Evolutionary conservation across 176 grass and related monocot species (phyloP).

Genomic region (Panicum miliaceum): DNA sequence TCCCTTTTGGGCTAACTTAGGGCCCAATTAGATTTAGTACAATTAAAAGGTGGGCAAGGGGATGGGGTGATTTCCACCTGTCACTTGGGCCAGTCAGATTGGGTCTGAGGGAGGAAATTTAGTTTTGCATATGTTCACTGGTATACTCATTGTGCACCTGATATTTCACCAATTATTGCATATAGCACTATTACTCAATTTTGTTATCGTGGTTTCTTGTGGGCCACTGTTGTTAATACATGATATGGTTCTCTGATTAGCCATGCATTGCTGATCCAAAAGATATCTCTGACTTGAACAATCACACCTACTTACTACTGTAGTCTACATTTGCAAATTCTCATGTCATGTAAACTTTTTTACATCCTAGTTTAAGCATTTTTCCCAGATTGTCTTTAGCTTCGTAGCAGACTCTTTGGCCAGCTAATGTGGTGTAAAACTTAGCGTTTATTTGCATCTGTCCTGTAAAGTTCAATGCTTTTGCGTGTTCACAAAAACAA

Average conservation of each 20-base stretch:
- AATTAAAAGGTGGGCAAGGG: not conserved
- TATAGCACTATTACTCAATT: not conserved
- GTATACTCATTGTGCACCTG: not conserved
- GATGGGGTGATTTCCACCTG: not conserved
- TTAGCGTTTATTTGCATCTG: not conserved
- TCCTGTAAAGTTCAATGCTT: not conserved
- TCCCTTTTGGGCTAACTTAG: not conserved
- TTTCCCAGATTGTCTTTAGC: not conserved
- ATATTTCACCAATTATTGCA: conserved; percentile 3
- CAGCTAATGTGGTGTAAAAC: not conserved
- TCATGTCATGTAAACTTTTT: not conserved
- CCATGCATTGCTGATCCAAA: conserved; percentile 3
- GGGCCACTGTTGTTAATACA: not conserved
- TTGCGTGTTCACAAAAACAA: not conserved
- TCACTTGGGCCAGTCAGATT: not conserved
- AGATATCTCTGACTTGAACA: conserved; percentile 10
- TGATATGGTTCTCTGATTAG: not conserved
- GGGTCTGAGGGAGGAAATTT: not conserved
- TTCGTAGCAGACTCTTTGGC: not conserved
- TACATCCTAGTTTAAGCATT: not conserved
- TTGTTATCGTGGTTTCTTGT: not conserved
- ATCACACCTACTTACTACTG: conserved; percentile 2
- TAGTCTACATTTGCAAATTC: not conserved
- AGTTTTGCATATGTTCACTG: not conserved
- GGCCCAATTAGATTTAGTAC: not conserved